These are phyloP conservation scores for Penium margaritaceum DNA, from an alignment of 139 green algal genomes.

Conservation along the genomic window DNA sequence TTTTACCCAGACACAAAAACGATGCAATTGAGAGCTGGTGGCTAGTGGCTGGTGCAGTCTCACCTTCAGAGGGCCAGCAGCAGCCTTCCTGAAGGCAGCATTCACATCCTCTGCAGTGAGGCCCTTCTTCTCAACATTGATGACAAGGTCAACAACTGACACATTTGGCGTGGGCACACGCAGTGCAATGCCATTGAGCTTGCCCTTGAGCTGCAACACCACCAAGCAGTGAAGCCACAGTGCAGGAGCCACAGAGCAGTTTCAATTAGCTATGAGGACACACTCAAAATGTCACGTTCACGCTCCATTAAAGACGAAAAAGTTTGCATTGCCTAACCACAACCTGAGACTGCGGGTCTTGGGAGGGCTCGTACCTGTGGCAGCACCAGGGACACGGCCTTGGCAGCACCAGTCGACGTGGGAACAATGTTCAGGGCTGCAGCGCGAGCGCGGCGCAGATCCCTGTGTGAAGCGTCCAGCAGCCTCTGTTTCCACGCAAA, in stretches of 20 bases:
- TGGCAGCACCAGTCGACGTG: conserved; percentile 96
- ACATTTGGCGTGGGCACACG: conserved; percentile 96
- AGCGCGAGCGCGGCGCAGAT: conserved; percentile 89
- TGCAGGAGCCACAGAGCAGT: too few relatives aligned
- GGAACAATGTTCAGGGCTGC: conserved; percentile 97
- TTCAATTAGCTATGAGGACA: too few relatives aligned
- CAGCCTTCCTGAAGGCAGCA: conserved; percentile 81
- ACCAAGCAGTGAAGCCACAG: too few relatives aligned
- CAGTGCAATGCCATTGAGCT: conserved; percentile 82
- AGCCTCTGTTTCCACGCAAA: too few relatives aligned
- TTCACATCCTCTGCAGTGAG: conserved; percentile 99
- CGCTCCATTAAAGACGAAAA: too few relatives aligned
- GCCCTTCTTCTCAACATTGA: conserved; percentile 94
- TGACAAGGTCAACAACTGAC: conserved; percentile 92
- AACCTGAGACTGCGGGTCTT: too few relatives aligned
- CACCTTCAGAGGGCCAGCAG: conserved; percentile 55
- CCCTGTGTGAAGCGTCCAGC: conserved; percentile 93
- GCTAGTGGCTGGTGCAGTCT: too few relatives aligned
- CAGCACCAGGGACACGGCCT: conserved; percentile 93
- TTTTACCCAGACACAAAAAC: not conserved
- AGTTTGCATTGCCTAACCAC: too few relatives aligned
- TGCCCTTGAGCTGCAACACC: conserved; percentile 51
- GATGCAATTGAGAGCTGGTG: too few relatives aligned
- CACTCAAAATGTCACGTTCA: too few relatives aligned
- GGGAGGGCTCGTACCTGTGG: too few relatives aligned